Base-by-base conservation (phyloP, 768 basidiomycete genomes). In the Agaricus sinodeliciosus region DNA sequence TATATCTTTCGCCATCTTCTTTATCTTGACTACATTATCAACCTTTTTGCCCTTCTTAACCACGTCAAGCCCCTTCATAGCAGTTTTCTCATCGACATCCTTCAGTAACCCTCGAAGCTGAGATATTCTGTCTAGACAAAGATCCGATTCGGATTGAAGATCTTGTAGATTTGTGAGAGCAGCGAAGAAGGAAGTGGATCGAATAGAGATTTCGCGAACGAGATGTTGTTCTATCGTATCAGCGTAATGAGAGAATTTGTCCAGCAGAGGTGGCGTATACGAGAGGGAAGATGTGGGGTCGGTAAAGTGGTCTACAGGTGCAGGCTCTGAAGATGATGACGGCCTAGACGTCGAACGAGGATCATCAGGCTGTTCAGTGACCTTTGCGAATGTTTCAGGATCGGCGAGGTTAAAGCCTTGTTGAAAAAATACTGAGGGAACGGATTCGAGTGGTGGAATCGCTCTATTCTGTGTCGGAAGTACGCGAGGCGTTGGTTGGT, bases 211-310 rank as follows among this genome's bases (percentile, higher is more conserved):
- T 68, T 98, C 96, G 55, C 84, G 84, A 3, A 94, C 81, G 51
- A 99, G 87, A 67, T 99, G 95, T 55, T 92, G 84, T 64, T 99
- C 96, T 57, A 98, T 81, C 0, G 87, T 87, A 65, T 97, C 96
- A 2, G 94, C 85, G 62, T 95, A 87, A 51, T 91, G 86, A 9
- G 93, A 94, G 57, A 97, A 82, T 60, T 84, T 87, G 64, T 97
- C 94, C 9, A 95, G 84, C 3, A 94, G 72, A 0, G 86, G 87
- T 2, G 86, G 74, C 4, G 84, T 76, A 65, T 84, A 74, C 8
- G 87, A 76, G 48, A 87, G 75, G 2, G 84, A 71, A 16, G 52
- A 54, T 0, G 81, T 73, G 0, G 85, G 81, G 59, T 88, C 85
- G 6, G 69, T 62, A 28, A 63, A 53, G 44, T 65, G 59, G 18